Percentiles rank a stretch among this genome's conserved stretches.
These are phyloP conservation scores for Maudiozyma saulgeensis DNA, from an alignment of 805 yeast genomes.

Conservation along the genomic window DNA sequence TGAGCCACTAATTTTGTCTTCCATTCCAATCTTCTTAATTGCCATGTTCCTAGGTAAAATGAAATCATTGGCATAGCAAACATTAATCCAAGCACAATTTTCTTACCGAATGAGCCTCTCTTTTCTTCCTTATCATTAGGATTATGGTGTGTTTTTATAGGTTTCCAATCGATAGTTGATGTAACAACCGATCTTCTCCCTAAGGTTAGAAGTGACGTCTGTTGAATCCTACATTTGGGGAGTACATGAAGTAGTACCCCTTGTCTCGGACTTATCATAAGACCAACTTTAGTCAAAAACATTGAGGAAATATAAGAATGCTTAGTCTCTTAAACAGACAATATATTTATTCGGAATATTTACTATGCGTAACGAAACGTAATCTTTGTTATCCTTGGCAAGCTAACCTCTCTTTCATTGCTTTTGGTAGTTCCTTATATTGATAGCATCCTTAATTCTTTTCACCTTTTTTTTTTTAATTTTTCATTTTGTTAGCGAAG, in stretches of 20 bases:
- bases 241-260: neutral
- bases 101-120: constrained; percentile 14
- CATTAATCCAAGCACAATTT: constrained; percentile 32
- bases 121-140: constrained; percentile 33
- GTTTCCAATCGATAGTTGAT: constrained; percentile 77
- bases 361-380: too few relatives aligned
- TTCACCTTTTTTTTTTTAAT: too few relatives aligned
- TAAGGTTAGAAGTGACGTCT: neutral
- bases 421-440: too few relatives aligned
- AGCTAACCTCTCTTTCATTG: too few relatives aligned
- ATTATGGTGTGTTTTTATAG: constrained; percentile 42
- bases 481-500: too few relatives aligned
- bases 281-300: neutral
- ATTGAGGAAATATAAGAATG: neutral
- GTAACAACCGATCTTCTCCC: constrained; percentile 39
- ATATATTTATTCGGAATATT: too few relatives aligned
- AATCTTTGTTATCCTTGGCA: too few relatives aligned
- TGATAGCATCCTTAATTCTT: too few relatives aligned
- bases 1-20: constrained; percentile 72
- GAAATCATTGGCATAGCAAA: constrained; percentile 79
- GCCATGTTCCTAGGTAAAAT: constrained; percentile 89
- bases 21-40: constrained; percentile 77
- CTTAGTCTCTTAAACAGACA: too few relatives aligned
- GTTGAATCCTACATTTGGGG: neutral
- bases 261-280: neutral